phyloP scores from a whole-genome alignment of 2,329 filamentous ascomycete genomes.

The Cytospora piceicola region DNA sequence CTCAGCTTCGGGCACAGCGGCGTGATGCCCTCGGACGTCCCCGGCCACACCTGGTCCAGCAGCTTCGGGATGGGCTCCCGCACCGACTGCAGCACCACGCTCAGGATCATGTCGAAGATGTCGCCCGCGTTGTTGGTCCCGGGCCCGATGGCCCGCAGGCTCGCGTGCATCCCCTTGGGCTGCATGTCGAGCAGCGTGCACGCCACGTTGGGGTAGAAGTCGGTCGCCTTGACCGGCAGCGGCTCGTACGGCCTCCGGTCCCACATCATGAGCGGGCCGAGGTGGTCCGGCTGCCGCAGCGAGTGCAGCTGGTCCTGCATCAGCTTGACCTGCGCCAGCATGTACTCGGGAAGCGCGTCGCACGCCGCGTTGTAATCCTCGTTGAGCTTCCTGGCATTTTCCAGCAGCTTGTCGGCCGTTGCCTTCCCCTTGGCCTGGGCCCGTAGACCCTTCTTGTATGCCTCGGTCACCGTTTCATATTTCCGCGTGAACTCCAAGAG shows the following conservation, averaged over 20 bases:
- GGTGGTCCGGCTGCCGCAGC: conserved; percentile 51
- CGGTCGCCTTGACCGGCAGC: conserved; percentile 57
- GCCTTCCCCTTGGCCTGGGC: background rate
- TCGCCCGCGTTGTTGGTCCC: conserved; percentile 49
- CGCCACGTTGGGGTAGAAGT: conserved; percentile 68
- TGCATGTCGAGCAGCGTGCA: conserved; percentile 69
- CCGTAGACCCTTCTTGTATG: conserved; percentile 28
- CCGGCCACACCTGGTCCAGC: conserved; percentile 61
- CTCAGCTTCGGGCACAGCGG: conserved; percentile 52
- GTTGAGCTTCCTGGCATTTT: conserved; percentile 29
- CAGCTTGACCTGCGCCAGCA: conserved; percentile 35
- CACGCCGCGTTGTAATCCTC: conserved; percentile 37
- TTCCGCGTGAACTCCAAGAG: conserved; percentile 40
- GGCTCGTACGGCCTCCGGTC: conserved; percentile 75
- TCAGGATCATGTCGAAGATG: conserved; percentile 56
- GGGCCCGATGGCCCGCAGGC: conserved; percentile 52
- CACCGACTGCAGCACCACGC: conserved; percentile 43
- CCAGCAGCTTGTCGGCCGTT: background rate
- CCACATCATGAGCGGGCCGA: conserved; percentile 62
- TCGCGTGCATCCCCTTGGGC: conserved; percentile 56
- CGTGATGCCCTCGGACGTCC: conserved; percentile 59
- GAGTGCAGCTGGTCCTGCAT: conserved; percentile 58
- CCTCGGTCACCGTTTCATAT: conserved; percentile 36
- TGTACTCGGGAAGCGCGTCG: conserved; percentile 43
- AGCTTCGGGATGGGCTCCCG: conserved; percentile 45